Conservation (phyloP, 495 filamentous ascomycete species). For the Geopyxis carbonaria region DNA sequence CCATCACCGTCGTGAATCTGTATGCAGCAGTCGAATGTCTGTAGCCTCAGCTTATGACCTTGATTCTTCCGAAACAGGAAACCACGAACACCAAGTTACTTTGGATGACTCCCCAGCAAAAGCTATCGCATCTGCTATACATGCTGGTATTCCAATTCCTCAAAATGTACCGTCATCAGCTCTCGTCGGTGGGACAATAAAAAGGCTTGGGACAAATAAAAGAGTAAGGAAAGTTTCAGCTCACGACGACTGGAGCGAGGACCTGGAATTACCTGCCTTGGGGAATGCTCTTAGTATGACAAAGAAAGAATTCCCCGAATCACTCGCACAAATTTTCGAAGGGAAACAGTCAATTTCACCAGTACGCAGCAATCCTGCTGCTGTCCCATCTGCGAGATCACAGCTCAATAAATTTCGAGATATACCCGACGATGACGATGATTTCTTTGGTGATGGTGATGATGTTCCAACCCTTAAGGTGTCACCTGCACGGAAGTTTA, state of each 20-base stretch:
- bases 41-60: constrained; percentile 21
- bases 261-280: constrained; percentile 59
- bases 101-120: constrained; percentile 23
- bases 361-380: constrained; percentile 20
- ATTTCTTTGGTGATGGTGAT: constrained; percentile 42
- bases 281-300: constrained; percentile 45
- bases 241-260: constrained; percentile 82
- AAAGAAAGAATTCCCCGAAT: constrained; percentile 47
- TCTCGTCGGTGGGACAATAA: constrained; percentile 83
- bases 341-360: constrained; percentile 24
- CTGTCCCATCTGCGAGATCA: constrained; percentile 18
- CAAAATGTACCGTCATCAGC: constrained; percentile 83
- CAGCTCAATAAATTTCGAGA: constrained; percentile 45
- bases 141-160: constrained; percentile 84
- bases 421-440: constrained; percentile 38
- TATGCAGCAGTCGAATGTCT: constrained; percentile 24
- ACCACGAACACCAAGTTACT: constrained; percentile 22
- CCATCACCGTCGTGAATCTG: constrained; percentile 23
- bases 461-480: constrained; percentile 49
- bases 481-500: constrained; percentile 34
- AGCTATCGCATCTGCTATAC: constrained; percentile 70
- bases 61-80: constrained; percentile 17
- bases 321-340: constrained; percentile 29
- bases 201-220: constrained; percentile 69
- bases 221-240: constrained; percentile 47